Evolutionary conservation across 805 yeast species (phyloP), one percentile per base, ranked within the genome.

Genomic region (Maudiozyma bulderi): DNA sequence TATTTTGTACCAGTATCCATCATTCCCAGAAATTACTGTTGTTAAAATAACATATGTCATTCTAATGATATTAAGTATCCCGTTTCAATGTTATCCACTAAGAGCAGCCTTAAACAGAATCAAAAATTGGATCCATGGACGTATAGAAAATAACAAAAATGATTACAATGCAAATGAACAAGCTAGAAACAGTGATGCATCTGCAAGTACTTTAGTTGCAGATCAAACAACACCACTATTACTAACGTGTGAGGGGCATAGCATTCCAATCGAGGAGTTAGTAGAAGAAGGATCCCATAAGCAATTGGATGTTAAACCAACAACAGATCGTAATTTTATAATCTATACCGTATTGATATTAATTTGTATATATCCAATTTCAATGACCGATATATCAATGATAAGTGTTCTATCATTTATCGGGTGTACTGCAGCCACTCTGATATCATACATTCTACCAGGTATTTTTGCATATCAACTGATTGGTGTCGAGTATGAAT

Each of bases 1-100:
- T 60, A 80, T 88, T 54, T 83, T 89, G 47, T 77, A 81, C 46
- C 78, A 82, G 78, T 89, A 85, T 62, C 82, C 87, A 0, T 73
- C 73, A 40, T 73, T 81, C 0, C 52, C 74, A 10, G 68, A 82
- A 15, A 77, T 93, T 1, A 82, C 86, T 0, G 64, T 89, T 41
- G 96, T 95, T 2, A 73, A 91, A 53, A 68, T 83, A 8, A 84
- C 88, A 4, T 88, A 89, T 53, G 89, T 85, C 6, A 71, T 86
- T 10, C 69, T 89, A 64, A 95, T 89, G 31, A 73, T 84, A 53
- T 73, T 87, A 48, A 83, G 91, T 14, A 89, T 80, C 61, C 96
- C 96, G 6, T 68, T 89, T 53, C 95, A 88, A 74, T 77, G 88
- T 58, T 95, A 88, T 57, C 96, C 96, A 0, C 86, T 93, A 32